Evolutionary conservation across 2,329 filamentous ascomycete genomes (phyloP).

Genomic region (Ploettnerulaceae sp.): DNA sequence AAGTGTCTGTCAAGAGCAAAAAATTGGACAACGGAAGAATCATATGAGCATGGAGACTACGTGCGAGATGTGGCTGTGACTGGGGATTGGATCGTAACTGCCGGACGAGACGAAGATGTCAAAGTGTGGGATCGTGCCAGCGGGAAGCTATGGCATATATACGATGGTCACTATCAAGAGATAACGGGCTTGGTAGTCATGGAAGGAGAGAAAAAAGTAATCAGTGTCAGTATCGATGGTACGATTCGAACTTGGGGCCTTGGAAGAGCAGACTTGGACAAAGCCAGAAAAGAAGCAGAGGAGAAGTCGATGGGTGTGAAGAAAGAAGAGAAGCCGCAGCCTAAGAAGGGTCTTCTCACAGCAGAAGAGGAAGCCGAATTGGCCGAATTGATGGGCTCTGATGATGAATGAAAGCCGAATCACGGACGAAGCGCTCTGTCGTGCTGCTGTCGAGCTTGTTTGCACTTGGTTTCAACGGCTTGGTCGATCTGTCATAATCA

Average conservation of each 20-base stretch:
- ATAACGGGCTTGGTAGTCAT: constrained; percentile 74
- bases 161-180: constrained; percentile 87
- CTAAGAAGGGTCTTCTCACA: constrained; percentile 58
- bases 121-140: constrained; percentile 79
- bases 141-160: constrained; percentile 67
- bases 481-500: too few relatives aligned
- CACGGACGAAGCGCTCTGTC: not conserved
- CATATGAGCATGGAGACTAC: constrained; percentile 78
- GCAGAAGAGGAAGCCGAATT: constrained; percentile 90
- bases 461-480: too few relatives aligned
- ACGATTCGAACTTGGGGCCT: constrained; percentile 84
- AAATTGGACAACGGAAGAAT: constrained; percentile 67
- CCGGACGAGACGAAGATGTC: constrained; percentile 85
- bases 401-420: constrained; percentile 48
- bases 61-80: constrained; percentile 76
- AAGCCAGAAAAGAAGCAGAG: constrained; percentile 47
- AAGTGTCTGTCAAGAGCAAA: constrained; percentile 70
- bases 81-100: constrained; percentile 77
- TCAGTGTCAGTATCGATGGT: constrained; percentile 85
- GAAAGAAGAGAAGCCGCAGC: constrained; percentile 40
- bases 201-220: constrained; percentile 48
- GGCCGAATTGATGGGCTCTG: constrained; percentile 77
- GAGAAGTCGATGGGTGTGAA: constrained; percentile 41
- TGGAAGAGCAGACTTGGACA: constrained; percentile 53
- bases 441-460: too few relatives aligned